Evolutionary conservation across 148 eudicot species (phyloP).

Genomic region (Arctostaphylos glauca): DNA sequence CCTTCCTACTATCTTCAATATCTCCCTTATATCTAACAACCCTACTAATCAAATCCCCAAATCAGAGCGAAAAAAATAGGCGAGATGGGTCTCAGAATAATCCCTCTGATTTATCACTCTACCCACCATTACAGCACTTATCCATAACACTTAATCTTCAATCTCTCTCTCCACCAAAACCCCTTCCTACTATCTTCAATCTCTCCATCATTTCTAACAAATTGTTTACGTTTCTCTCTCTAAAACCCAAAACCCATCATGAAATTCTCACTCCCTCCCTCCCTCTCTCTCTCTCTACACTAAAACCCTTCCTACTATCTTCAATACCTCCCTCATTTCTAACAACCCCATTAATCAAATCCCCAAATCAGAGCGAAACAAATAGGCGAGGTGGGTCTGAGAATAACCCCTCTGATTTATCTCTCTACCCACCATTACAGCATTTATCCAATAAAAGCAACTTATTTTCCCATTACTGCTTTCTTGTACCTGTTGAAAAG

Average conservation of each 20-base stretch:
- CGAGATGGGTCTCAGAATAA: conserved; percentile 3
- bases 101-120: conserved; percentile 9
- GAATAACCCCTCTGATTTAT: conserved; percentile 8
- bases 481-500: conserved; percentile 12
- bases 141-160: neutral
- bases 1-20: neutral
- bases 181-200: too few species aligned
- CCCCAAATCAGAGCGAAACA: neutral
- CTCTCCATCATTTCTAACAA: too few species aligned
- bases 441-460: conserved; percentile 10
- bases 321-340: neutral
- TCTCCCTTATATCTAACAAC: neutral
- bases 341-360: neutral
- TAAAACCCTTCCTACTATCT: neutral
- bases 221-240: neutral
- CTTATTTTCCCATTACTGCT: neutral
- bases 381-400: neutral
- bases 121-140: too few species aligned
- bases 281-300: neutral
- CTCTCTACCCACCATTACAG: conserved; percentile 6
- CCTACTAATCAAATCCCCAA: neutral
- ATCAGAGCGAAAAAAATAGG: neutral
- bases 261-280: neutral
- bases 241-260: neutral
- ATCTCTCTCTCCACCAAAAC: too few species aligned